A percentile compares a stretch with the other conserved stretches of the same genome.
phyloP scores from a whole-genome alignment of 108 stramenopile genomes.

The Skeletonema grethae region DNA sequence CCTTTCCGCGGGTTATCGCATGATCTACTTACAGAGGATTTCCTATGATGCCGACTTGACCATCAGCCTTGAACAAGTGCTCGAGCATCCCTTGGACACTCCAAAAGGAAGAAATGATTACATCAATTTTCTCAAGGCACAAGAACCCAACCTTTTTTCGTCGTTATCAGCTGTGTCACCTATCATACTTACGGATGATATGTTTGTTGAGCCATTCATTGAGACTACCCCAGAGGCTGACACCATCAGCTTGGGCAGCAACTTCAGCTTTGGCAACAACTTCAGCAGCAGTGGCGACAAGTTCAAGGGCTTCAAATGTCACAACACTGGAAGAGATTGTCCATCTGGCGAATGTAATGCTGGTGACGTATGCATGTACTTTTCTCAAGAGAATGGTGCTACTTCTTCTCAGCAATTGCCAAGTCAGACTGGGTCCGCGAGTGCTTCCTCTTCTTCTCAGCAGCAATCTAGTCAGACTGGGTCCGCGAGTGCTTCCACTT shows the following conservation, averaged over 20 bases:
- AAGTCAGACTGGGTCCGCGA: constrained; percentile 7
- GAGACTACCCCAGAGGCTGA: neutral
- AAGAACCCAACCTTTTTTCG: constrained; percentile 8
- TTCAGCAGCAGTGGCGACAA: neutral
- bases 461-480: constrained; percentile 8
- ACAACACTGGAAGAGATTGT: neutral
- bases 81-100: constrained; percentile 31
- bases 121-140: constrained; percentile 12
- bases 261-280: neutral
- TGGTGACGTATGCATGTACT: constrained; percentile 32
- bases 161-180: neutral
- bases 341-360: constrained; percentile 24
- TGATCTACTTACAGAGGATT: constrained; percentile 34
- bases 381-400: constrained; percentile 1
- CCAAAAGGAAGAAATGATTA: constrained; percentile 24
- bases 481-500: neutral
- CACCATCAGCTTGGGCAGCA: neutral
- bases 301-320: constrained; percentile 1
- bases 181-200: constrained; percentile 5
- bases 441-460: neutral
- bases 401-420: neutral
- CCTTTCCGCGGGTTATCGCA: constrained; percentile 11
- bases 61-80: constrained; percentile 14
- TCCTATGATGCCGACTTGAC: constrained; percentile 12
- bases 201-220: constrained; percentile 8